These are phyloP conservation scores for Microsporum canis DNA, from an alignment of 2,329 filamentous ascomycete species.

Conservation along the genomic window DNA sequence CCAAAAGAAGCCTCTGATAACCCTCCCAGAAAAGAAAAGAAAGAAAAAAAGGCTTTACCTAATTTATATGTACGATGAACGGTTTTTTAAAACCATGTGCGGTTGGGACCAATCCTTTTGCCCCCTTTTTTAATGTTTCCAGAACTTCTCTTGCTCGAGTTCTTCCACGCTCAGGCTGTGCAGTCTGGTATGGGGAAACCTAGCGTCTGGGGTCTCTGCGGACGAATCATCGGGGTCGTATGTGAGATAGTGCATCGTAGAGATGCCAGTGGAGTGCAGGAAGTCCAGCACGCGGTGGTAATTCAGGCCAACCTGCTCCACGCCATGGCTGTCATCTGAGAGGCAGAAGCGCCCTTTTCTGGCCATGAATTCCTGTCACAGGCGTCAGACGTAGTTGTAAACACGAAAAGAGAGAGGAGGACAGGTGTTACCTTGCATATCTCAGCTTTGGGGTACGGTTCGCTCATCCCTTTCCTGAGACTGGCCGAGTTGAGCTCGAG, in stretches of 20 bases:
- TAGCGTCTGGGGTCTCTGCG: slow-evolving; percentile 20
- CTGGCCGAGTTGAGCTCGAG: slow-evolving; percentile 84
- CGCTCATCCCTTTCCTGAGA: slow-evolving; percentile 75
- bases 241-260: slow-evolving; percentile 29
- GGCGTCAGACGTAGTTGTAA: not conserved
- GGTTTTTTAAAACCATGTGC: not conserved
- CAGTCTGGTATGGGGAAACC: slow-evolving; percentile 29
- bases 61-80: not conserved
- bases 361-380: slow-evolving; percentile 52
- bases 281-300: slow-evolving; percentile 62
- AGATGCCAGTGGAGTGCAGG: slow-evolving; percentile 42
- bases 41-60: not conserved
- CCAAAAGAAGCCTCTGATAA: not conserved
- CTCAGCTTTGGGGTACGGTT: slow-evolving; percentile 73
- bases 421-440: slow-evolving; percentile 56
- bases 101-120: not conserved
- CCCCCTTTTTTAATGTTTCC: slow-evolving; percentile 13
- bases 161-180: slow-evolving; percentile 24
- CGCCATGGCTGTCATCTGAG: slow-evolving; percentile 88
- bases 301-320: slow-evolving; percentile 77
- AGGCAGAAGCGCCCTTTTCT: slow-evolving; percentile 75
- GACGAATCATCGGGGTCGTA: slow-evolving; percentile 17
- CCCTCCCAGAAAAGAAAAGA: not conserved
- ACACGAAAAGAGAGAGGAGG: slow-evolving; percentile 14
- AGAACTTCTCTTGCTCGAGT: slow-evolving; percentile 27